A percentile compares a stretch with the other conserved stretches of the same genome.
Evolutionary conservation across 192 early-diverging fungal species (phyloP).

Genomic region (Podila horticola): DNA sequence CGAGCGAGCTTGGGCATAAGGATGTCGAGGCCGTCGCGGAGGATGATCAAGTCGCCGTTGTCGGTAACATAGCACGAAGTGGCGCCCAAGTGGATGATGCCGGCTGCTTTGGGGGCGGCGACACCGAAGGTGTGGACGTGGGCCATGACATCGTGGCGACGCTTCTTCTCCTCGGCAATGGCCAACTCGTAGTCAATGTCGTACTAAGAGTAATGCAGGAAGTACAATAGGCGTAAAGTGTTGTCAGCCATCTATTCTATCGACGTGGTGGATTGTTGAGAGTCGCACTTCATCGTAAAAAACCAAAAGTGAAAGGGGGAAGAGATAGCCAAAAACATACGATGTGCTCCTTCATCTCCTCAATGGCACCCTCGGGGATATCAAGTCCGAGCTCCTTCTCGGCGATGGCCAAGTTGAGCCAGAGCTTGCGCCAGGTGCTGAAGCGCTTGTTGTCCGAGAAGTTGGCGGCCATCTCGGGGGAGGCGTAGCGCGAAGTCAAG

Average conservation of each 20-base stretch:
- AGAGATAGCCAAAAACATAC: slow-evolving; percentile 14
- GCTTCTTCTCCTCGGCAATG: slow-evolving; percentile 89
- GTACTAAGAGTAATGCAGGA: slow-evolving; percentile 16
- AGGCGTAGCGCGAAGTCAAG: slow-evolving; percentile 97
- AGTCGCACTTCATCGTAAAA: background rate
- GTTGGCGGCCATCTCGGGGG: slow-evolving; percentile 95
- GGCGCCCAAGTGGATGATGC: slow-evolving; percentile 97
- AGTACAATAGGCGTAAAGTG: background rate
- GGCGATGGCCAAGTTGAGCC: slow-evolving; percentile 92
- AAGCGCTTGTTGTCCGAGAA: slow-evolving; percentile 97
- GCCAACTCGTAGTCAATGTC: slow-evolving; percentile 94
- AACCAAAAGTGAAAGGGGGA: background rate
- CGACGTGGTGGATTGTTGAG: background rate
- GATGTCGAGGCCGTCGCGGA: slow-evolving; percentile 94
- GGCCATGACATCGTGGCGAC: slow-evolving; percentile 99
- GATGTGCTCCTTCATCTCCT: slow-evolving; percentile 90
- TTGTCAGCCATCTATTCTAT: background rate
- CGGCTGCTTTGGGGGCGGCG: slow-evolving; percentile 86
- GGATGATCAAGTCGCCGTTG: slow-evolving; percentile 97
- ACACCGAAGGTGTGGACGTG: slow-evolving; percentile 97
- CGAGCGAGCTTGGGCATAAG: slow-evolving; percentile 88
- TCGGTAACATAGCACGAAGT: slow-evolving; percentile 99
- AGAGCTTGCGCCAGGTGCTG: slow-evolving; percentile 94
- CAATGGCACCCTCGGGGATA: slow-evolving; percentile 87
- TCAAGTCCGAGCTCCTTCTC: slow-evolving; percentile 92